A percentile compares a stretch with the other conserved stretches of the same genome.
These are phyloP conservation scores for Pyrus pyrifolia DNA, from an alignment of 306 rosid genomes.

Conservation along the genomic window DNA sequence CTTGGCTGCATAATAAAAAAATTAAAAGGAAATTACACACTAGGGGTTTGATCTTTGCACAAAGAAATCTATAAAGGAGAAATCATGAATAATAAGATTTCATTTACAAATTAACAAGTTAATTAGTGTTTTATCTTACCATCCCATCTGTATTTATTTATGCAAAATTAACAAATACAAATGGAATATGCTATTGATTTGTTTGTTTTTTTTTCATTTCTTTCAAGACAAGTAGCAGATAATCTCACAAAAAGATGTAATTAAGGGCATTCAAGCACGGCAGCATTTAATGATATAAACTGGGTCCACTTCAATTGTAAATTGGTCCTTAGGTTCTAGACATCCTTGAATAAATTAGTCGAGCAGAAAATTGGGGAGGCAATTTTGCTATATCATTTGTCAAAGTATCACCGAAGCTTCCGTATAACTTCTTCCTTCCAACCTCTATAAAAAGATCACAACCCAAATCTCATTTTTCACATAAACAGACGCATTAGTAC, in stretches of 20 bases:
- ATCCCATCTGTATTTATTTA: neutral
- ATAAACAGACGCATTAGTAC: neutral
- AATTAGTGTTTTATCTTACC: neutral
- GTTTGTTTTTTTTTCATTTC: neutral
- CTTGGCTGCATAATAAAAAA: neutral
- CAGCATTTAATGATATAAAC: neutral
- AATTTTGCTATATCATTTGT: neutral
- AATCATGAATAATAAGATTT: neutral
- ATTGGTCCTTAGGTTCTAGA: neutral
- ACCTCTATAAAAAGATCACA: slow-evolving; percentile 15
- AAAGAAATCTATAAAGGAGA: neutral
- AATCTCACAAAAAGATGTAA: neutral
- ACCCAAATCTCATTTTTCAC: neutral
- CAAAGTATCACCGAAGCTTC: neutral
- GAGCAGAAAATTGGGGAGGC: neutral
- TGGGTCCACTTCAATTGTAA: neutral
- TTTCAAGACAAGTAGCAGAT: neutral
- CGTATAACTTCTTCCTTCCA: neutral
- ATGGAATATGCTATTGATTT: neutral
- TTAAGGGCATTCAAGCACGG: neutral
- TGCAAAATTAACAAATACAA: neutral
- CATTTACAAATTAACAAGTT: neutral
- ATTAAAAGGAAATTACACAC: neutral
- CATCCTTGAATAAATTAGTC: neutral
- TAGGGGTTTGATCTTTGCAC: too few relatives aligned